These are phyloP conservation scores for Tripterygium wilfordii DNA, from an alignment of 177 flowering plant species.

Conservation along the genomic window DNA sequence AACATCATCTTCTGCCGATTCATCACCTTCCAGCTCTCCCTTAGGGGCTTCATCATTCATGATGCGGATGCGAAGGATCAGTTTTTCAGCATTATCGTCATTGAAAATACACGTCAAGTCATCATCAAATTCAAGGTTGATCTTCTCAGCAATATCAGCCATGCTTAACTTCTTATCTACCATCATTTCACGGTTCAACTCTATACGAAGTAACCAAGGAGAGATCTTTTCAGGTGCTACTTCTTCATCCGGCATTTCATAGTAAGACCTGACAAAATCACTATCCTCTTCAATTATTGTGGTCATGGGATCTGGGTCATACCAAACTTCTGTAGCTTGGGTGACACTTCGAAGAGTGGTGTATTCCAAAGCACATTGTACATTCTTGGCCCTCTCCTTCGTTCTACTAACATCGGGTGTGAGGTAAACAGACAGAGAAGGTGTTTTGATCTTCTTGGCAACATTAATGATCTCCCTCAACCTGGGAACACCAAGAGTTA, in stretches of 20 bases:
- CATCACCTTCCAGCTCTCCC: conserved; percentile 78
- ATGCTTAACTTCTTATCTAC: conserved; percentile 96
- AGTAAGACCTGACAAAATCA: conserved; percentile 93
- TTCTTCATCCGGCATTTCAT: conserved; percentile 99
- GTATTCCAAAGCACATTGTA: conserved; percentile 94
- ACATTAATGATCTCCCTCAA: conserved; percentile 95
- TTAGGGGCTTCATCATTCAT: conserved; percentile 97
- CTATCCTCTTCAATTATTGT: conserved; percentile 90
- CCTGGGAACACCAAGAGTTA: conserved; percentile 96
- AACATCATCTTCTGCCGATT: conserved; percentile 97
- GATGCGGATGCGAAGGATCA: conserved; percentile 92
- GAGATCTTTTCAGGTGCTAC: conserved; percentile 91
- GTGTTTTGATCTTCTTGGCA: conserved; percentile 98
- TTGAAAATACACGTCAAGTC: conserved; percentile 92
- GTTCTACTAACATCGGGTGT: conserved; percentile 74
- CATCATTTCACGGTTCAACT: conserved; percentile 99
- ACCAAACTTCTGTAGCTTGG: conserved; percentile 98
- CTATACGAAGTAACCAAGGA: conserved; percentile 96
- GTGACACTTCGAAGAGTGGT: conserved; percentile 97
- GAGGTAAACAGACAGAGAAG: conserved; percentile 91
- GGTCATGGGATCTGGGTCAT: conserved; percentile 98
- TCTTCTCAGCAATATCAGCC: conserved; percentile 98
- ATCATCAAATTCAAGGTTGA: conserved; percentile 87
- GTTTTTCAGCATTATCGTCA: conserved; percentile 96
- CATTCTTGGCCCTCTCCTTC: conserved; percentile 89